Evolutionary conservation across 148 eudicot genomes (phyloP).

Genomic region (Camellia lanceoleosa): DNA sequence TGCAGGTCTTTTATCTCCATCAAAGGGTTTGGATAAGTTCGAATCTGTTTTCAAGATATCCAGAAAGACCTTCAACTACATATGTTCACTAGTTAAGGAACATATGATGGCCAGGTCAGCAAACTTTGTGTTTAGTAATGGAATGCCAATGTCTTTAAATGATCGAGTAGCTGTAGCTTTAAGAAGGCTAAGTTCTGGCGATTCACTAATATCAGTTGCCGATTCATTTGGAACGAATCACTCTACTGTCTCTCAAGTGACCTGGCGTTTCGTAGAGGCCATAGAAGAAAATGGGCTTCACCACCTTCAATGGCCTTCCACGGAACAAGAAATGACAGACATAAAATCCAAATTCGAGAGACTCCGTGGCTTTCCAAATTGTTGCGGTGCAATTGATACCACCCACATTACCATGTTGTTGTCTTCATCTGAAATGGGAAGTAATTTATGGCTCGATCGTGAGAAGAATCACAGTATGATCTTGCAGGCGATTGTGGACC

Average conservation of each 20-base stretch:
- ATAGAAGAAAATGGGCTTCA: constrained; percentile 67
- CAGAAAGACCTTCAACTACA: constrained; percentile 68
- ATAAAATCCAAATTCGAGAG: constrained; percentile 69
- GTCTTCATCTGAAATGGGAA: constrained; percentile 48
- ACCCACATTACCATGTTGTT: constrained; percentile 73
- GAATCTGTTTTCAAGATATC: constrained; percentile 69
- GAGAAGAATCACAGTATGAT: constrained; percentile 78
- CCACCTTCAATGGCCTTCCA: constrained; percentile 84
- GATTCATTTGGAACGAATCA: constrained; percentile 69
- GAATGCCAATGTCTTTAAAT: constrained; percentile 49
- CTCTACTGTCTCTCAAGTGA: constrained; percentile 82
- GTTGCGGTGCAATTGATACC: constrained; percentile 82
- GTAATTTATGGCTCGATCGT: constrained; percentile 63
- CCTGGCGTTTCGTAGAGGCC: constrained; percentile 92
- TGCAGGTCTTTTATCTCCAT: constrained; percentile 51
- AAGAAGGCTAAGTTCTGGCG: constrained; percentile 82
- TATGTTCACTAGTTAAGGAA: constrained; percentile 67
- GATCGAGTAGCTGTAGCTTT: constrained; percentile 87
- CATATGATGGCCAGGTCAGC: constrained; percentile 53
- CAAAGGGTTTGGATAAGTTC: constrained; percentile 46
- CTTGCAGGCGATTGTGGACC: constrained; percentile 83
- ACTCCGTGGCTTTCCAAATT: constrained; percentile 75
- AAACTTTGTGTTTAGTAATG: constrained; percentile 51
- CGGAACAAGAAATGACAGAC: constrained; percentile 43
- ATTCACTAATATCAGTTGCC: constrained; percentile 60